Base-by-base conservation (phyloP, 2,329 filamentous ascomycete genomes). In the Cytospora leucostoma region DNA sequence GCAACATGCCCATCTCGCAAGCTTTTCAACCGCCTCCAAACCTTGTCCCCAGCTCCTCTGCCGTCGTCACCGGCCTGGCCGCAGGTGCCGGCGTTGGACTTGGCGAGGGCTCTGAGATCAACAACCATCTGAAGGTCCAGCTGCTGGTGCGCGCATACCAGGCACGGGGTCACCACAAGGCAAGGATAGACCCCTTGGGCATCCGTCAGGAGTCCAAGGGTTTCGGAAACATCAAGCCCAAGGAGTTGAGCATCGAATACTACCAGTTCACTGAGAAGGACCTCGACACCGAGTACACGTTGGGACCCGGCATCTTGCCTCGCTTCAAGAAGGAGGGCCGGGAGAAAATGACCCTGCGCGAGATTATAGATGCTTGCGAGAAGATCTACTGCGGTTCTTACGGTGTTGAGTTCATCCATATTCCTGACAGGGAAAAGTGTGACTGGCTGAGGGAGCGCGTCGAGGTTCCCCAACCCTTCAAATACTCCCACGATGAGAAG, bases 401-500 rank as follows among this genome's bases (percentile, higher is more conserved):
- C 75, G 94, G 95, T 77, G 87, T 97, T 64, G 95, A 99, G 78
- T 99, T 97, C 80, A 98, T 99, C 74, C 95, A 99, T 79, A 99
- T 99, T 68, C 94, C 95, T 63, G 94, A 99, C 76, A 87, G 95
- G 73, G 92, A 94, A 75, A 95, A 97, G 79, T 99, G 95, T 81
- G 95, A 99, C 80, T 99, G 95, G 95, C 88, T 99, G 67, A 88
- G 95, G 72, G 91, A 97, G 79, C 92, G 95, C 67, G 85, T 98
- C 71, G 95, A 99, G 81, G 90, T 98, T 58, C 94, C 94, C 53
- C 86, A 89, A 71, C 93, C 95, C 13, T 99, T 96, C 86, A 96
- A 96, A 78, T 98, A 97, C 82, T 96, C 92, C 0, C 90, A 97
- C 65, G 95, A 98, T 73, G 95, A 99, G 84, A 99, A 99, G 87